phyloP scores from a whole-genome alignment of 177 flowering plant species.

The Tripterygium wilfordii region DNA sequence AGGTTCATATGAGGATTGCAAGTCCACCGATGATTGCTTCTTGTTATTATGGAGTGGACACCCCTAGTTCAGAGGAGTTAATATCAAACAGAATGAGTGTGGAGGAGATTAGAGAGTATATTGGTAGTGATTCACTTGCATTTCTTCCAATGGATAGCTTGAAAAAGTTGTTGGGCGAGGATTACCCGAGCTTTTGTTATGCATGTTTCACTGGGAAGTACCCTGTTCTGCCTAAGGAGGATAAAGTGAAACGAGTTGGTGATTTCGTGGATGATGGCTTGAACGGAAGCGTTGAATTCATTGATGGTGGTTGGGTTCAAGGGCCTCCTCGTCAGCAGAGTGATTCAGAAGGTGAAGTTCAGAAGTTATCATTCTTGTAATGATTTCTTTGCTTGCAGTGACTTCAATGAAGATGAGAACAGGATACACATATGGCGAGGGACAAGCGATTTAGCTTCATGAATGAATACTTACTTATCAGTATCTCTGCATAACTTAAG shows the following conservation, averaged over 20 bases:
- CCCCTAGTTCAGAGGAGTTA: constrained; percentile 75
- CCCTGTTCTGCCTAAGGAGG: constrained; percentile 59
- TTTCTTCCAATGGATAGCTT: constrained; percentile 63
- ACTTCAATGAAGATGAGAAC: neutral
- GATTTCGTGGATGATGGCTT: constrained; percentile 68
- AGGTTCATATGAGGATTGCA: constrained; percentile 92
- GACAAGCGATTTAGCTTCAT: neutral
- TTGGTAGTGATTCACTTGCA: constrained; percentile 84
- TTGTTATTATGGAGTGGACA: constrained; percentile 91
- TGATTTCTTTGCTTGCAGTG: neutral
- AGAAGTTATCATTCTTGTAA: neutral
- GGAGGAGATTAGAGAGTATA: constrained; percentile 66
- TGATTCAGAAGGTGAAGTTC: constrained; percentile 1
- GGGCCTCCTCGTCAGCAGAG: constrained; percentile 17
- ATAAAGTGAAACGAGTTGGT: constrained; percentile 47
- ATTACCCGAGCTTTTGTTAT: constrained; percentile 53
- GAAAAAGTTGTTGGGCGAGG: constrained; percentile 43
- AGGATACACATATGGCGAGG: neutral
- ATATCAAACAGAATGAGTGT: constrained; percentile 73
- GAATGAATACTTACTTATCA: neutral
- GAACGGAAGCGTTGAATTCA: constrained; percentile 42
- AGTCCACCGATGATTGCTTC: constrained; percentile 81
- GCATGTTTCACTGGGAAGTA: constrained; percentile 75
- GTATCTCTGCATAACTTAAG: neutral
- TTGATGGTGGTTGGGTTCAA: constrained; percentile 56